Percentiles rank a stretch among this genome's conserved stretches.
Conservation (phyloP, 352 stramenopile genomes). For the Globisporangium lucens region DNA sequence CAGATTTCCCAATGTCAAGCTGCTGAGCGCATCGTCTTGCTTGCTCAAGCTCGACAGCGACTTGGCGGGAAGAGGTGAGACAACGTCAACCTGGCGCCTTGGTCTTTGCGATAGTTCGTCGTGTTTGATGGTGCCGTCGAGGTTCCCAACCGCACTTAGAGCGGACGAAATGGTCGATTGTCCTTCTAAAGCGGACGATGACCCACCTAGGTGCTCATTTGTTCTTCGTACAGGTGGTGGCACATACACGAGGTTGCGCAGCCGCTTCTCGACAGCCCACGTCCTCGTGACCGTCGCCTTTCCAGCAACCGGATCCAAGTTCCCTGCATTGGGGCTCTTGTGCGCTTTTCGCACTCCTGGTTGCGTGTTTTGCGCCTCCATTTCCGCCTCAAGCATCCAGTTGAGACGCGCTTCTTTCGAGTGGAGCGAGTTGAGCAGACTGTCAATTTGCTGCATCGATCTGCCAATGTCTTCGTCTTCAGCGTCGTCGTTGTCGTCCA, state of each 20-base stretch:
- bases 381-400: conserved; percentile 73
- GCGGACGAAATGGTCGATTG: conserved; percentile 12
- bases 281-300: conserved; percentile 30
- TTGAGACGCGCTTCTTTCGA: conserved; percentile 61
- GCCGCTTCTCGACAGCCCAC: conserved; percentile 56
- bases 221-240: conserved; percentile 34
- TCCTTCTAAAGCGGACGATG: not conserved
- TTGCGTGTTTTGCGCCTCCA: conserved; percentile 63
- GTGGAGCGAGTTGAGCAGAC: conserved; percentile 46
- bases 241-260: conserved; percentile 42
- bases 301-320: conserved; percentile 1
- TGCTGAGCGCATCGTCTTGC: conserved; percentile 13
- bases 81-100: not conserved
- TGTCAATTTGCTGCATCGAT: conserved; percentile 32
- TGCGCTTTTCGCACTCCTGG: not conserved
- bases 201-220: not conserved
- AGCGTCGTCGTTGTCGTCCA: conserved; percentile 7
- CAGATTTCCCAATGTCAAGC: not conserved
- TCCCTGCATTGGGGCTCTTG: not conserved
- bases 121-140: conserved; percentile 3
- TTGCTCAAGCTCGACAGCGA: not conserved
- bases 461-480: conserved; percentile 13
- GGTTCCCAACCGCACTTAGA: conserved; percentile 7
- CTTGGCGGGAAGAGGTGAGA: not conserved
- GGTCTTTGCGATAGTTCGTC: not conserved